Evolutionary conservation across 805 yeast species (phyloP), one percentile per base, ranked within the genome.

Genomic region (Ogataea pini): DNA sequence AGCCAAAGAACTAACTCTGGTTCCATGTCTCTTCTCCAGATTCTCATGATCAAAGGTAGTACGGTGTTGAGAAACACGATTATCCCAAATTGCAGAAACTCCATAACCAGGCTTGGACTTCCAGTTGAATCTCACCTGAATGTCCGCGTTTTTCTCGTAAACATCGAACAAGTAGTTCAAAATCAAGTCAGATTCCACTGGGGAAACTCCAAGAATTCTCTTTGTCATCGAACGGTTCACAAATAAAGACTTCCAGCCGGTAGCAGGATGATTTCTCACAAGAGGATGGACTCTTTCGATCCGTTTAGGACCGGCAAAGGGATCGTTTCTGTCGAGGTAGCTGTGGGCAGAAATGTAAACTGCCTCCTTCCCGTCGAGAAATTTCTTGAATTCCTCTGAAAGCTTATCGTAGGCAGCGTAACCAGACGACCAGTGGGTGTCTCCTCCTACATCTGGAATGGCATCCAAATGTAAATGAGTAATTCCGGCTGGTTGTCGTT

Each of bases 241-340:
- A 51, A 69, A 81, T 51, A 81, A 64, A 1, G 81, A 67, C 62
- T 82, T 82, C 78, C 80, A 72, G 39, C 84, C 84, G 19, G 86
- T 80, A n/a, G 75, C 82, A 9, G 87, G 86, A 55, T 82, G 83
- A 33, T 84, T 78, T 65, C 85, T 74, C 29, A 82, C 74, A 20
- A 82, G 55, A 4, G 85, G 85, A 63, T 82, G 86, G 50, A 73
- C 77, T 60, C 82, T 72, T 53, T 73, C 80, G 46, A 79, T 68
- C 46, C 71, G 71, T 46, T 71, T 70, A 14, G 72, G 74, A n/a
- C 77, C 75, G 44, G 63, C 64, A 24, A 78, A 68, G 16, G 79
- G 80, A 22, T 70, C 69, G 18, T 72, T 59, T 34, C 72, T 54
- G 59, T 70, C 68, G 46, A 69, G 48, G 52, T 71, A 73, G 12